Evolutionary conservation across 371 early-diverging fungal genomes (phyloP), one percentile per base, ranked within the genome.

Genomic region (Capniomyces stellatus): DNA sequence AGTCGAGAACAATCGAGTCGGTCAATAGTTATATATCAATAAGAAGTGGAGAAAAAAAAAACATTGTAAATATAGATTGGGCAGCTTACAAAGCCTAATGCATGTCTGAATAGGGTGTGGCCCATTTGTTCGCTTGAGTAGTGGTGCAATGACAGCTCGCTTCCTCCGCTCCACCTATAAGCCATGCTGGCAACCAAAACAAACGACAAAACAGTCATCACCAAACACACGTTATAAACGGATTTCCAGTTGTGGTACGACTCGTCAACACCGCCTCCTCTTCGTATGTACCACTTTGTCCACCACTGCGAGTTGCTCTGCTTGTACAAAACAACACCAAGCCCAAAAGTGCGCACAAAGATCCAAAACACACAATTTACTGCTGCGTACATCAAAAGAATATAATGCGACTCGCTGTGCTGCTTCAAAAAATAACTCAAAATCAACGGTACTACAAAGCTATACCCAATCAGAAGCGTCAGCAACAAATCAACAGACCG

Each of bases 201-300:
- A 59, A 89, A 92, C 1, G 88, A 78, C 1, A 82, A 75, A 55
- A 89, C 88, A 1, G 84, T 87, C 89, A 92, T 89, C 6, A 78
- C 71, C 28, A 83, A 71, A 0, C 83, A 79, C n/a, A 87, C 67
- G 60, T 92, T 92, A 72, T 82, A 92, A n/a, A 92, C 74, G 67
- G 77, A 76, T 63, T 92, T 92, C 95, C 95, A 96, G 69, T 84
- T 85, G 48, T 79, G 67, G 60, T 92, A 93, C 0, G 94, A 92
- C 51, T 92, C 92, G 53, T 76, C 72, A 12, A 76, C 72, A 46
- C 78, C 81, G 13, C 82, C 85, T 19, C 97, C 97, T 64, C 79
- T 82, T 63, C 85, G 87, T 61, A 96, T 86, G 58, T 86, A 93
- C 70, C 90, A 89, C 48, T 85, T 78, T 3, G 85, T 93, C 62